phyloP scores from a whole-genome alignment of 2,329 filamentous ascomycete species.

The Paraphoma sp. region DNA sequence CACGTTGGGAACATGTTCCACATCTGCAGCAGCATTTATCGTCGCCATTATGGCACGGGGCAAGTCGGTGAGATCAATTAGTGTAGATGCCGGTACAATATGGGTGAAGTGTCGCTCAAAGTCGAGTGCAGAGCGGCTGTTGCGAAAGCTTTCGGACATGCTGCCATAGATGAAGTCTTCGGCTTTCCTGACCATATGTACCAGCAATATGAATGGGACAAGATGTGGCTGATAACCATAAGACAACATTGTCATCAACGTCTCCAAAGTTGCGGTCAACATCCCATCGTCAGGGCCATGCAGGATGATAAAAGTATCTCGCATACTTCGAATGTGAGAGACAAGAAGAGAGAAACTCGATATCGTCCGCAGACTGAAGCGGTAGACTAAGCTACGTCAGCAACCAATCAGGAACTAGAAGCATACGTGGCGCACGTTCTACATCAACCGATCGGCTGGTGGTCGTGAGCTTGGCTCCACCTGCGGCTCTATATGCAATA shows the following conservation, averaged over 20 bases:
- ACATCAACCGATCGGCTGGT: too few species aligned
- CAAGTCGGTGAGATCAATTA: background rate
- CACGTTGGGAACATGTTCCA: background rate
- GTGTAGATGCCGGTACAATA: background rate
- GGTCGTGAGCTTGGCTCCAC: too few species aligned
- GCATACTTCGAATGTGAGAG: too few species aligned
- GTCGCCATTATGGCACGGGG: background rate
- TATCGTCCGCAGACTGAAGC: too few species aligned
- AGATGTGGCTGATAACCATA: background rate
- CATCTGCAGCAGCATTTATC: background rate
- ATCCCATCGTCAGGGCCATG: background rate
- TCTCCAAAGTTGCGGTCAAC: background rate
- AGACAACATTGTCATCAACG: background rate
- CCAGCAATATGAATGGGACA: background rate
- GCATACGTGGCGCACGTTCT: too few species aligned
- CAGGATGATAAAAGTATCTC: background rate
- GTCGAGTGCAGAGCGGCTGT: background rate
- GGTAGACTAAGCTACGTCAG: too few species aligned
- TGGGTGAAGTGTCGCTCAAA: background rate
- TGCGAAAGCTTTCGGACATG: background rate
- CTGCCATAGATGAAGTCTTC: background rate
- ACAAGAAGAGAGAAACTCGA: too few species aligned
- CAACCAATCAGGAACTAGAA: too few species aligned
- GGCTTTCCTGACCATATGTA: background rate
- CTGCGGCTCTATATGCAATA: too few species aligned